phyloP scores from a whole-genome alignment of 1,284 basidiomycete genomes.

The Pholiota adiposa region DNA sequence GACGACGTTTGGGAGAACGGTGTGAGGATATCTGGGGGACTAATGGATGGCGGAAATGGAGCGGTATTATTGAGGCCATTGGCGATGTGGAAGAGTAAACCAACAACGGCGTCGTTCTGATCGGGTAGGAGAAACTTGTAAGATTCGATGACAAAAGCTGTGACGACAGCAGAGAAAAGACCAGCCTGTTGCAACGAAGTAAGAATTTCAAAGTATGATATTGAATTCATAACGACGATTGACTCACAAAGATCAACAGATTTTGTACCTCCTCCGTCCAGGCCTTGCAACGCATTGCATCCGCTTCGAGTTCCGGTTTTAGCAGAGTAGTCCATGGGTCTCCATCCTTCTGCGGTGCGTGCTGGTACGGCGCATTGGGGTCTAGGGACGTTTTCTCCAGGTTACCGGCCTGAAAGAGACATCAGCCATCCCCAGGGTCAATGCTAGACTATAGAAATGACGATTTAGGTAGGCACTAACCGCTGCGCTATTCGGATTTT shows the following conservation, averaged over 20 bases:
- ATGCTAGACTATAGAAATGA: neutral
- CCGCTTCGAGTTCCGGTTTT: slow-evolving; percentile 17
- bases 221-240: neutral
- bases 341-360: slow-evolving; percentile 14
- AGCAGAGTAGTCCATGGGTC: slow-evolving; percentile 24
- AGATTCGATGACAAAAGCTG: slow-evolving; percentile 25
- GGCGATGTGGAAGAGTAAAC: slow-evolving; percentile 20
- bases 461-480: too few species aligned
- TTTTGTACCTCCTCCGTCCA: slow-evolving; percentile 31
- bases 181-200: slow-evolving; percentile 22
- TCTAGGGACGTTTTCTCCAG: neutral
- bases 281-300: slow-evolving; percentile 21
- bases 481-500: neutral
- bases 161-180: slow-evolving; percentile 29
- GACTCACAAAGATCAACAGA: slow-evolving; percentile 26
- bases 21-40: neutral
- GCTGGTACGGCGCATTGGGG: neutral
- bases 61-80: slow-evolving; percentile 10
- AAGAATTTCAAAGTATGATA: slow-evolving; percentile 18
- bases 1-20: neutral
- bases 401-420: neutral
- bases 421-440: neutral
- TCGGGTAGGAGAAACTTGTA: slow-evolving; percentile 22
- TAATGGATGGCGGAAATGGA: neutral
- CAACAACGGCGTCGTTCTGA: slow-evolving; percentile 14